These are phyloP conservation scores for Magnolia changhungtana DNA, from an alignment of 164 flowering plant genomes.

Conservation along the genomic window DNA sequence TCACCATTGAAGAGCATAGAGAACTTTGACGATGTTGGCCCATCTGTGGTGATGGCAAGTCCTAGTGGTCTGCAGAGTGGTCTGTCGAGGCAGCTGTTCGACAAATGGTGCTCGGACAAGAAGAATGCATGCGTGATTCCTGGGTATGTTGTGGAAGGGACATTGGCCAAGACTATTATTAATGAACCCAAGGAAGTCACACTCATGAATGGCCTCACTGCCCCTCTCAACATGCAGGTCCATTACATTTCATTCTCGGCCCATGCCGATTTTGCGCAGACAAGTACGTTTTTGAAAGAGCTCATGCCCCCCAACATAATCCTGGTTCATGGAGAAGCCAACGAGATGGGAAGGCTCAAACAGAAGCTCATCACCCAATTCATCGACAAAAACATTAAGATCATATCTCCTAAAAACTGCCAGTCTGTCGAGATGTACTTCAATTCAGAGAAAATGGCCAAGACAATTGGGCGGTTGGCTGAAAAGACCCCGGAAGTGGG, in stretches of 20 bases:
- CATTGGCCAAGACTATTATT: slow-evolving; percentile 83
- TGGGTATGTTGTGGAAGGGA: slow-evolving; percentile 92
- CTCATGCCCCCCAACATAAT: slow-evolving; percentile 93
- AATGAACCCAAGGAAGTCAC: slow-evolving; percentile 94
- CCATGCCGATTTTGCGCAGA: slow-evolving; percentile 92
- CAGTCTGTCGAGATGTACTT: slow-evolving; percentile 95
- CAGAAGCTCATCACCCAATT: slow-evolving; percentile 76
- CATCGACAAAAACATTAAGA: slow-evolving; percentile 69
- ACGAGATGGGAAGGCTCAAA: slow-evolving; percentile 90
- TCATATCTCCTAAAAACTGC: slow-evolving; percentile 86
- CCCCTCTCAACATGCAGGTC: slow-evolving; percentile 90
- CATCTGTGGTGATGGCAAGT: slow-evolving; percentile 97
- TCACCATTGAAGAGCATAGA: slow-evolving; percentile 78
- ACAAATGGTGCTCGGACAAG: slow-evolving; percentile 91
- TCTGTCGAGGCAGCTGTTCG: slow-evolving; percentile 85
- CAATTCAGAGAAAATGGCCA: slow-evolving; percentile 93
- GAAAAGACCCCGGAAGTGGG: slow-evolving; percentile 80
- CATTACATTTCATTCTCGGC: slow-evolving; percentile 97
- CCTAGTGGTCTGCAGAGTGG: slow-evolving; percentile 95
- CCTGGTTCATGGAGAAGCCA: slow-evolving; percentile 95
- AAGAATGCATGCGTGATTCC: slow-evolving; percentile 92
- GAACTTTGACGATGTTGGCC: slow-evolving; percentile 81
- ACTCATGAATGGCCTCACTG: slow-evolving; percentile 82
- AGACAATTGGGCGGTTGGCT: slow-evolving; percentile 82
- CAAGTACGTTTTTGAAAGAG: slow-evolving; percentile 81